These are phyloP conservation scores for Fusarium sambucinum DNA, from an alignment of 2,329 filamentous ascomycete species.

Conservation along the genomic window DNA sequence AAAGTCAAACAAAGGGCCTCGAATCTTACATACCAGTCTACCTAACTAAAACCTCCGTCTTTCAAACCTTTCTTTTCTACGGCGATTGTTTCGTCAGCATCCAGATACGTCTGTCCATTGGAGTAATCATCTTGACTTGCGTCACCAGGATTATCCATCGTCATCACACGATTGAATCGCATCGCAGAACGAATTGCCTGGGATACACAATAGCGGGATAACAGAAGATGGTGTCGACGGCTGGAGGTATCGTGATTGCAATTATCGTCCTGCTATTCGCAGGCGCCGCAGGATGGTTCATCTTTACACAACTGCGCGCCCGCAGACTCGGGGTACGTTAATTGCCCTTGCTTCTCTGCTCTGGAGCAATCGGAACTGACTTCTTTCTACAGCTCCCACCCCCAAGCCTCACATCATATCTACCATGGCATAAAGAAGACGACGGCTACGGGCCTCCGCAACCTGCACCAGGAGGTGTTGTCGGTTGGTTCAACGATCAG, in stretches of 20 bases:
- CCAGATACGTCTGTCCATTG: not conserved
- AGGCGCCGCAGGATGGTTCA: constrained; percentile 73
- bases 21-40: constrained; percentile 2
- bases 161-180: constrained; percentile 25
- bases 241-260: constrained; percentile 79
- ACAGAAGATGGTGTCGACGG: constrained; percentile 65
- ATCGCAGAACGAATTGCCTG: constrained; percentile 15
- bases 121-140: constrained; percentile 9
- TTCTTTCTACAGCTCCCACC: constrained; percentile 70
- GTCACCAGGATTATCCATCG: not conserved
- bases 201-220: constrained; percentile 11
- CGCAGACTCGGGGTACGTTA: constrained; percentile 74
- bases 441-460: constrained; percentile 63
- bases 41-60: not conserved
- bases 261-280: constrained; percentile 71
- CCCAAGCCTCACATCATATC: constrained; percentile 74
- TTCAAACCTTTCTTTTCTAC: not conserved
- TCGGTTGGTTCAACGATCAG: constrained; percentile 79
- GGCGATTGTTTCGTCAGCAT: not conserved
- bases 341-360: not conserved
- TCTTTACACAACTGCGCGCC: constrained; percentile 79
- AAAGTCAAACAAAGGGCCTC: constrained; percentile 15
- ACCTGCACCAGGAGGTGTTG: constrained; percentile 71
- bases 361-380: constrained; percentile 20
- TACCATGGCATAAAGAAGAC: constrained; percentile 73